A percentile compares a stretch with the other conserved stretches of the same genome.
These are phyloP conservation scores for Debaryomycetaceae sp. DNA, from an alignment of 1,139 yeast genomes.

Conservation along the genomic window DNA sequence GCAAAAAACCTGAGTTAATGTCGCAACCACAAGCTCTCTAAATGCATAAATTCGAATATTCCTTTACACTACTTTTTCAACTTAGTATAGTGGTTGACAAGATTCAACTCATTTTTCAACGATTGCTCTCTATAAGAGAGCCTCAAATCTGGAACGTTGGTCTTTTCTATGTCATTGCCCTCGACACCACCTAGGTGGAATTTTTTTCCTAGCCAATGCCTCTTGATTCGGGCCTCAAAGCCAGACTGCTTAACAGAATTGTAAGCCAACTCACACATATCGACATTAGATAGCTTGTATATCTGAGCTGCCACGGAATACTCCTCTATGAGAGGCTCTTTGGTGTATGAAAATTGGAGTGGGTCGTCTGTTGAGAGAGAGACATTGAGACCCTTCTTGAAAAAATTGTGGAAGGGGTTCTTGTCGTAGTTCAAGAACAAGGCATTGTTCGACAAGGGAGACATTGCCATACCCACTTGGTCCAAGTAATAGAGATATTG, in stretches of 20 bases:
- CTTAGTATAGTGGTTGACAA: constrained; percentile 61
- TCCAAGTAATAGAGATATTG: constrained; percentile 91
- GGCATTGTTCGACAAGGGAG: constrained; percentile 95
- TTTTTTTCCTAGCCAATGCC: constrained; percentile 86
- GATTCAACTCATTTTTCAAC: constrained; percentile 65
- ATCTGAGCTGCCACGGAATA: constrained; percentile 98
- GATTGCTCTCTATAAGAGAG: constrained; percentile 81
- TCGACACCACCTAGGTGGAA: constrained; percentile 60
- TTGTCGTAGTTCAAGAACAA: constrained; percentile 92
- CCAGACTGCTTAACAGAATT: constrained; percentile 91
- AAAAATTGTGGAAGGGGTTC: constrained; percentile 85
- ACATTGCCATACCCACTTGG: constrained; percentile 98
- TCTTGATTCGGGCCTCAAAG: constrained; percentile 78
- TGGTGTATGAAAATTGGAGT: constrained; percentile 89
- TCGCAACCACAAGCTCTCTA: not conserved
- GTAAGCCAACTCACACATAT: constrained; percentile 90
- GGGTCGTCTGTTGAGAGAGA: constrained; percentile 76
- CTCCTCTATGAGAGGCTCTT: constrained; percentile 97
- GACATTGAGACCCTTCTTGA: constrained; percentile 89
- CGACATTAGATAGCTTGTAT: constrained; percentile 88
- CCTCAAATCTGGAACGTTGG: constrained; percentile 90
- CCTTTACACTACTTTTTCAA: constrained; percentile 6
- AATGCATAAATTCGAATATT: not conserved
- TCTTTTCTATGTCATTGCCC: constrained; percentile 88
- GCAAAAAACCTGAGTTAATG: not conserved